Base-by-base conservation (phyloP, 495 filamentous ascomycete species). In the Tuber aestivum region DNA sequence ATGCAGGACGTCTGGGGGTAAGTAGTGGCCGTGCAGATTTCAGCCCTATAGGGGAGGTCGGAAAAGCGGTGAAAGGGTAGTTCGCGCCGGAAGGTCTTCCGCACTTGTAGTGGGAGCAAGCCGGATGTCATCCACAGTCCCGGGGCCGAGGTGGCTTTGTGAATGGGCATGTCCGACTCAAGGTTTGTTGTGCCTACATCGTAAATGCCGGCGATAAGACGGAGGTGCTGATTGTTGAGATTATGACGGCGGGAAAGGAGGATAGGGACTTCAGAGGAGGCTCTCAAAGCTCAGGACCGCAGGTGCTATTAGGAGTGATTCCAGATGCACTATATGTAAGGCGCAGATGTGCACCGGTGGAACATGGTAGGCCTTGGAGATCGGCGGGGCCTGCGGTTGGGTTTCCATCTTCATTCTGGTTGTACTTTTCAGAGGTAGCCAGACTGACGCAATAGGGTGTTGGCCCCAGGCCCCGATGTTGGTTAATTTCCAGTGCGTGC, bases 11-110 rank as follows among this genome's bases (percentile, higher is more conserved):
- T 80, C 7, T 84, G 86, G 23, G 83, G 90, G 89, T 16, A 98
- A 85, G 68, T 91, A 82, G 83, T 94, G 92, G 84, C 97, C 85
- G 84, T 97, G 93, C 23, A 97, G 84, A 84, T 97, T 97, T 74
- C n/a, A n/a, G 95, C 97, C 79, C 91, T 87, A 83, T 97, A 92
- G 20, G 83, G 75, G 9, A 90, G 89, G 79, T 92, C 87, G 73
- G 91, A 91, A n/a, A 97, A 88, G 83, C 97, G 92, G 61, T 91
- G 89, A 83, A 96, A 93, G 42, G 97, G 85, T 79, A 97, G 84
- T 37, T 88, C 87, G 20, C 85, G 87, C 10, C 97, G 85, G 9
- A 98, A 85, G 35, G 85, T 82, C 73, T 86, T 86, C 83, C 97
- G 95, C 35, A 92, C 86, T 6, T 85, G 82, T 21, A 87, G 86